Percentiles rank a stretch among this genome's conserved stretches.
These are phyloP conservation scores for Calonectria fujianensis DNA, from an alignment of 2,329 filamentous ascomycete species.

Conservation along the genomic window DNA sequence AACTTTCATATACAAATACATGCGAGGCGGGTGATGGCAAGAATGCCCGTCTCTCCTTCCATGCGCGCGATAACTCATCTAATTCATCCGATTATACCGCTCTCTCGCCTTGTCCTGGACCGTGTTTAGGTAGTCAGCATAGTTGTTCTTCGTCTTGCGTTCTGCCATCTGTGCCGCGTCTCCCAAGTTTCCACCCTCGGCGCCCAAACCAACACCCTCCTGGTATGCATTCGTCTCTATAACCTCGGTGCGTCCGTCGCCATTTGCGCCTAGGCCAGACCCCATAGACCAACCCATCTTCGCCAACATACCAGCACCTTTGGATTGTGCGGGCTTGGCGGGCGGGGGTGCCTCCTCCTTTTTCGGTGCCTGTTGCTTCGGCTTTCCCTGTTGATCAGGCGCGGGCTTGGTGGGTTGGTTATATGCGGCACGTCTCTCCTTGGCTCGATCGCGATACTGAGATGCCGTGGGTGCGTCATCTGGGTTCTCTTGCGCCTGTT, in stretches of 20 bases:
- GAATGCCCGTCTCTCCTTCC: neutral
- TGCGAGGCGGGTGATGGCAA: neutral
- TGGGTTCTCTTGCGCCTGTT: slow-evolving; percentile 53
- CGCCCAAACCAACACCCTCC: slow-evolving; percentile 81
- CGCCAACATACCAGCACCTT: slow-evolving; percentile 79
- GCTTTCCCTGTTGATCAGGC: slow-evolving; percentile 60
- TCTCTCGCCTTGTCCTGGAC: slow-evolving; percentile 81
- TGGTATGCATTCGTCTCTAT: slow-evolving; percentile 80
- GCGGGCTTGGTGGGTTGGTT: slow-evolving; percentile 75
- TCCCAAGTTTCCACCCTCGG: slow-evolving; percentile 80
- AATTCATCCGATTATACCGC: slow-evolving; percentile 75
- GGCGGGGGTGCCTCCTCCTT: slow-evolving; percentile 47
- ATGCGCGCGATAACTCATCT: slow-evolving; percentile 11
- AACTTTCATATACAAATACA: slow-evolving; percentile 16
- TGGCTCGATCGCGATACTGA: slow-evolving; percentile 80
- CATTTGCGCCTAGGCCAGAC: slow-evolving; percentile 78
- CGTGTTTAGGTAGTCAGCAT: slow-evolving; percentile 77
- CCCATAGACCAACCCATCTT: slow-evolving; percentile 85
- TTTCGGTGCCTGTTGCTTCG: slow-evolving; percentile 49
- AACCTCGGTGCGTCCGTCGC: slow-evolving; percentile 77
- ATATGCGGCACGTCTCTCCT: slow-evolving; percentile 78
- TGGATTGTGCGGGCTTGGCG: slow-evolving; percentile 67
- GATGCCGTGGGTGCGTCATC: slow-evolving; percentile 52
- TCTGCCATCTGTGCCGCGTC: slow-evolving; percentile 80
- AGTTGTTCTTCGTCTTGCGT: slow-evolving; percentile 75